Conservation (phyloP, 108 stramenopile species). For the Cyclotella atomus region DNA sequence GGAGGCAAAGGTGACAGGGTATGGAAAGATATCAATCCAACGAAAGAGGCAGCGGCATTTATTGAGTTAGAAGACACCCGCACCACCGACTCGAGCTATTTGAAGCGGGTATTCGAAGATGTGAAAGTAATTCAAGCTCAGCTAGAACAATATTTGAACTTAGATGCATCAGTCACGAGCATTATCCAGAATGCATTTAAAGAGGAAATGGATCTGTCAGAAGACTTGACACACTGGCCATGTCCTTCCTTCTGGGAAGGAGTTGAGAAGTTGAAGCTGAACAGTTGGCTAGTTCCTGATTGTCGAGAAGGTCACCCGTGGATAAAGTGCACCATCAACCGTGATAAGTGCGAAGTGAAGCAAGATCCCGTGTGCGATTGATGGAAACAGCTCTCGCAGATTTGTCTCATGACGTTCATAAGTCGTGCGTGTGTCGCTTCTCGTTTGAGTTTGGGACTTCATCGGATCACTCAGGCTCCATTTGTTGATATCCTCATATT, state of each 20-base stretch:
- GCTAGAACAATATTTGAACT: too few species aligned
- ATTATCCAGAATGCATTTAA: constrained; percentile 54
- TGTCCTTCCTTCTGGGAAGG: constrained; percentile 82
- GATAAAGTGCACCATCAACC: constrained; percentile 65
- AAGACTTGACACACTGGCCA: constrained; percentile 73
- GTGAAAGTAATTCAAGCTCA: constrained; percentile 6
- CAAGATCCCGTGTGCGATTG: constrained; percentile 64
- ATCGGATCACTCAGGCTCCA: too few species aligned
- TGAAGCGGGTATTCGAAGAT: constrained; percentile 7
- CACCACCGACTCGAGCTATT: neutral
- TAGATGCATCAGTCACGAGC: too few species aligned
- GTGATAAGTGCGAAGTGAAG: constrained; percentile 74
- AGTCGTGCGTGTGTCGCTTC: too few species aligned
- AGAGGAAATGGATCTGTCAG: constrained; percentile 62
- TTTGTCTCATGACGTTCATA: too few species aligned
- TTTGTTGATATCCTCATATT: neutral
- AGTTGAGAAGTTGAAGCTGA: constrained; percentile 37
- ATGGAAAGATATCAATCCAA: constrained; percentile 22
- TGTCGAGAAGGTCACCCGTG: constrained; percentile 63
- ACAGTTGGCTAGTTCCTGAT: constrained; percentile 67
- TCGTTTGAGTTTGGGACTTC: too few species aligned
- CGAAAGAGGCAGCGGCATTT: neutral
- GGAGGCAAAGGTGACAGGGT: constrained; percentile 13
- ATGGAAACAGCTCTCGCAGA: too few species aligned
- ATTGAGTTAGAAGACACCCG: neutral